Base-by-base conservation (phyloP, 176 grass and related monocot species). In the Aegilops tauschii region DNA sequence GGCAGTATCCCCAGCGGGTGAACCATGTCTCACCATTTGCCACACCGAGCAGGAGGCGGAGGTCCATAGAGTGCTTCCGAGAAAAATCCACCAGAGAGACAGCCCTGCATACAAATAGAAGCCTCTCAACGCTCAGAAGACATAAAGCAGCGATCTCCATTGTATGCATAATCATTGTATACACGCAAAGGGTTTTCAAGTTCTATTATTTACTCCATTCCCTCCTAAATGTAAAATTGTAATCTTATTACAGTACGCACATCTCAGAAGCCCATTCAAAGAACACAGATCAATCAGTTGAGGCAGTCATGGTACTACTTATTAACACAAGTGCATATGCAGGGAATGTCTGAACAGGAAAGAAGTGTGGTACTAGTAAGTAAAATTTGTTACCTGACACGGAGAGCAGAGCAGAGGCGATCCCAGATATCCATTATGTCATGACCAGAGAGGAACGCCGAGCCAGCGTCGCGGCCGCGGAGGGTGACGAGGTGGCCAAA, bases 371-470 rank as follows among this genome's bases (percentile, higher is more conserved):
- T 18, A 52, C 14, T 50, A 13, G 42, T 12, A 44, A 25, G 30
- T n/a, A 12, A 81, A 25, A 6, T 80, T 25, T 62, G 80, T 39
- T 86, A 98, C 90, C 92, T 89, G n/a, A 83, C 78, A 49, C 92
- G 90, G 49, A 98, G 89, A 58, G 90, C 92, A n/a, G 82, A 37
- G 75, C 96, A 98, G 87, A 98, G 88, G n/a, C 81, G 92, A 82
- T 98, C 96, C 86, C 90, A 98, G 61, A 98, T 86, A 83, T 98
- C 93, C 96, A 98, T 96, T 47, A 96, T 83, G 69, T 91, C 86
- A 80, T 64, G 29, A 61, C 93, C 90, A 64, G 92, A 79, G 47
- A 97, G 86, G 77, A 82, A 80, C 20, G 78, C 83, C 29, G 91
- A 91, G 81, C 90, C 90, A 65, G 73, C 88, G 0, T 89, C 59